A percentile compares a stretch with the other conserved stretches of the same genome.
Conservation (phyloP, 2,329 filamentous ascomycete genomes). For the Talaromyces sp. region DNA sequence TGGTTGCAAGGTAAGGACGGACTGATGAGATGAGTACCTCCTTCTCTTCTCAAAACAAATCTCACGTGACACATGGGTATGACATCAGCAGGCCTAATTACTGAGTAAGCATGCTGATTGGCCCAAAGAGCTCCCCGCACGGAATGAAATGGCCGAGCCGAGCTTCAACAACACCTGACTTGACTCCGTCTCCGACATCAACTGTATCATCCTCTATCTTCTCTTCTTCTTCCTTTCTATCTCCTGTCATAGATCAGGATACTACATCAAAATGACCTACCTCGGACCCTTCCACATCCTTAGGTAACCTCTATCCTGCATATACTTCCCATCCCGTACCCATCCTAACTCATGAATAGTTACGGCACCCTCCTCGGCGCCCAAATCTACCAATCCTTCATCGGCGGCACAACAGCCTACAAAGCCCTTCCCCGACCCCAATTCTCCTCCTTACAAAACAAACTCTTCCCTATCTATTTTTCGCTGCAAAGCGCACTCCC, state of each 20-base stretch:
- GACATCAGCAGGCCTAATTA: neutral
- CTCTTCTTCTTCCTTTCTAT: neutral
- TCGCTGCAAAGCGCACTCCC: conserved; percentile 75
- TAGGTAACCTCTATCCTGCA: conserved; percentile 20
- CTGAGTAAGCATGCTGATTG: neutral
- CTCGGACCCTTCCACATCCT: conserved; percentile 25
- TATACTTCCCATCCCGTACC: neutral
- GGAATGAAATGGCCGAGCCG: neutral
- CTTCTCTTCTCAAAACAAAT: no score
- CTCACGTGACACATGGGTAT: conserved; percentile 40
- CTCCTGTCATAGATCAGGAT: neutral
- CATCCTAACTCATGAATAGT: conserved; percentile 51
- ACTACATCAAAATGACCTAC: conserved; percentile 12
- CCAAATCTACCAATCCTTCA: conserved; percentile 80
- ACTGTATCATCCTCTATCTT: neutral
- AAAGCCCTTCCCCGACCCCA: conserved; percentile 72
- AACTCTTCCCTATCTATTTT: conserved; percentile 82
- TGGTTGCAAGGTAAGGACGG: no score
- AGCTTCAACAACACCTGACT: neutral
- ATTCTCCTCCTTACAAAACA: conserved; percentile 77
- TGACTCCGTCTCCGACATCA: neutral
- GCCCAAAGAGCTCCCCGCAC: neutral
- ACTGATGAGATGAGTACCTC: no score
- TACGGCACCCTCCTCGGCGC: conserved; percentile 86
- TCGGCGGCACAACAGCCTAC: conserved; percentile 71